Conservation (phyloP, 192 early-diverging fungal species). For the Backusella liffmaniae region DNA sequence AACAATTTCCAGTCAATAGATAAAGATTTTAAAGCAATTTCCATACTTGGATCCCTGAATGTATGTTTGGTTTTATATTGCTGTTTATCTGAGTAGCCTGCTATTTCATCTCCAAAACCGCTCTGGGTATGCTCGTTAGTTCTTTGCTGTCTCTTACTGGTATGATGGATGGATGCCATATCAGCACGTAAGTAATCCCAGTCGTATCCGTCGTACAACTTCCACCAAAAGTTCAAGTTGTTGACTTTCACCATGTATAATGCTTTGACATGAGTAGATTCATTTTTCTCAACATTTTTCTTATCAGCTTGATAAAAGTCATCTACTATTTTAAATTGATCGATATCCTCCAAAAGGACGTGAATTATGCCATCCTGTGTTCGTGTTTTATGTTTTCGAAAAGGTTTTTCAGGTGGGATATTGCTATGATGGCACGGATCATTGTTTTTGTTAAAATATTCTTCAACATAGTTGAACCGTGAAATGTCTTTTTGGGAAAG, state of each 20-base stretch:
- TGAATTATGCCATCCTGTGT: slow-evolving; percentile 35
- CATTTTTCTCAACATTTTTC: slow-evolving; percentile 41
- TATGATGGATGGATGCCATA: background rate
- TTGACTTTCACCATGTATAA: slow-evolving; percentile 47
- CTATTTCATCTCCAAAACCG: slow-evolving; percentile 9
- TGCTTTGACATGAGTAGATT: slow-evolving; percentile 20
- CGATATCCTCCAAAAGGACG: slow-evolving; percentile 24
- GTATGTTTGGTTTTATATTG: slow-evolving; percentile 13
- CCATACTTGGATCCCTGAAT: slow-evolving; percentile 48
- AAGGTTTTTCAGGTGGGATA: slow-evolving; percentile 19
- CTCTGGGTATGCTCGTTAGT: background rate
- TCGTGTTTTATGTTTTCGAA: slow-evolving; percentile 10
- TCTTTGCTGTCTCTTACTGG: background rate
- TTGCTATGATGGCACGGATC: background rate
- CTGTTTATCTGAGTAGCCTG: background rate
- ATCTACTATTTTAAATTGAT: slow-evolving; percentile 4
- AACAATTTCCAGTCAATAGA: slow-evolving; percentile 56
- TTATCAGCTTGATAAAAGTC: slow-evolving; percentile 41
- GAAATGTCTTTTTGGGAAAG: slow-evolving; percentile 1
- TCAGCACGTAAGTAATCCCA: slow-evolving; percentile 47
- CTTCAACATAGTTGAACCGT: slow-evolving; percentile 46
- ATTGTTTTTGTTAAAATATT: slow-evolving; percentile 31
- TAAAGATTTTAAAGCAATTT: slow-evolving; percentile 51
- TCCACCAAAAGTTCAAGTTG: slow-evolving; percentile 60
- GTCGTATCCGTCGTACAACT: slow-evolving; percentile 68